Evolutionary conservation across 441 rosid species (phyloP), one percentile per base, ranked within the genome.

Genomic region (Syzygium syzygioides): DNA sequence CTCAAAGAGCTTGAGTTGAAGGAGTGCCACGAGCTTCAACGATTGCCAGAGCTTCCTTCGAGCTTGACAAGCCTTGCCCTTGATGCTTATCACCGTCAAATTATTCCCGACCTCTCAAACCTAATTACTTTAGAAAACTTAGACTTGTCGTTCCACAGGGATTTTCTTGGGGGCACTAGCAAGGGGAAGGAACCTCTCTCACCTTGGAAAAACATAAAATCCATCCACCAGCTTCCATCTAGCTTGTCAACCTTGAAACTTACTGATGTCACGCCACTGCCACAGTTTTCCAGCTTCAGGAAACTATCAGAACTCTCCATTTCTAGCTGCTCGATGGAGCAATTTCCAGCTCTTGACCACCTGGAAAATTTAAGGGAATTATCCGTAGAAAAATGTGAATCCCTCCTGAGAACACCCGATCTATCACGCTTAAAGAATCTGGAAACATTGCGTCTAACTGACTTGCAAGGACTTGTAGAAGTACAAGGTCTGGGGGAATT

Each of bases 41-140:
- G 14, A 84, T 59, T 84, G 50, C 87, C 86, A 4, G 89, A 88
- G 89, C 85, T 87, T 55, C 89, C 86, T 14, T 30, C 66, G 17
- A 79, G 86, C 55, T 87, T 88, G 25, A n/a, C 71, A 55, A 55
- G 79, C 23, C 50, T 88, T 26, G 8, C 34, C 52, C 54, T 83
- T 3, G 52, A 23, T 15, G 55, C 25, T 30, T 32, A 55, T 88
- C 80, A 11, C 76, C 60, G 52, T 64, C 71, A 83, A 41, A 88
- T 28, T 30, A 15, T 84, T 18, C 86, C 79, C 4, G 48, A 86
- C 56, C 80, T 32, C 34, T 66, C 83, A 11, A 64, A 53, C 7
- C 41, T 86, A 54, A 60, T 50, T 14, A 52, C 32, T 66, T 86
- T 86, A 26, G 88, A 86, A 55, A 32, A n/a, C 76, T 64, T 64